Base-by-base conservation (phyloP, 257 asterid genomes). In the Mentha longifolia region DNA sequence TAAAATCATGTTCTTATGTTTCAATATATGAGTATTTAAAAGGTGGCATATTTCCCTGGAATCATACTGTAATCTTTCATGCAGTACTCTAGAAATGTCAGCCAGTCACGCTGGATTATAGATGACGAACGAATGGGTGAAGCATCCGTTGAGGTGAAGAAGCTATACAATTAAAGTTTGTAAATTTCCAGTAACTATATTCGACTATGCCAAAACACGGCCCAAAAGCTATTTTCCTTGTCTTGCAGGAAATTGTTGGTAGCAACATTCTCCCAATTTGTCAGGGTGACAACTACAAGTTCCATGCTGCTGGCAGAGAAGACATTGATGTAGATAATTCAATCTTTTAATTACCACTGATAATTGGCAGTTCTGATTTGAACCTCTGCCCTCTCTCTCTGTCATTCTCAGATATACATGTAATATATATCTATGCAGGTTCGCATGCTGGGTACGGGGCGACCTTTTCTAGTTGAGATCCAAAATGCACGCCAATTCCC, bases 251-350 rank as follows among this genome's bases (percentile, higher is more conserved):
- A 84, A 86, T 91, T 76, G 66, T 94, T 14, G 97, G 97, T 57
- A 85, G 86, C 81, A 80, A 77, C 74, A 81, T 91, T 75, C 97
- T 94, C 83, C 97, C 97, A 50, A 75, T 89, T 49, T 88, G 88
- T 80, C 80, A 78, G 77, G 99, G 97, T 60, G 97, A 94, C 71
- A 79, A 73, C 39, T 94, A 88, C 78, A 94, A 94, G 85, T 94
- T 94, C 75, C 99, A 94, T 74, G 99, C 99, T 73, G 97, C 99
- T 5, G 99, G 99, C 67, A 86, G 99, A 84, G 99, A 94, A 87
- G 99, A 94, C 79, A 94, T 94, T 77, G 97, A 94, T 82, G 99
- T 94, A 85, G 49, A 68, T 42, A 45, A 68, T 72, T 70, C 73
- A 30, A 37, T 68, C 61, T 67, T 56, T 59, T 39, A 62, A 22